Conservation (phyloP, 192 early-diverging fungal species). For the Coemansia reversa region DNA sequence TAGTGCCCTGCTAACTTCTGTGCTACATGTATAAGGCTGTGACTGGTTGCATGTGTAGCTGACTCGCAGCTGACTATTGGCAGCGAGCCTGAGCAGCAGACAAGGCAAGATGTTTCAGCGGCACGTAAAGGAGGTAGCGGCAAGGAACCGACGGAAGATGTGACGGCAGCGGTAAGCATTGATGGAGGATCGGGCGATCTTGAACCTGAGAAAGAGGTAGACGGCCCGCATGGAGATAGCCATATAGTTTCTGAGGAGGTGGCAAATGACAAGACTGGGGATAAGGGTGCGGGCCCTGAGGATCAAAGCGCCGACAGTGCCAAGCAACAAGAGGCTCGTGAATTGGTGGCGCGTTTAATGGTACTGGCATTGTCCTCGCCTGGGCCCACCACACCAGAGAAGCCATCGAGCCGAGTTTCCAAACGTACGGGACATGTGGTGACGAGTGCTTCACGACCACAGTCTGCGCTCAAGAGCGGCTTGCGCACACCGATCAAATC, state of each 20-base stretch:
- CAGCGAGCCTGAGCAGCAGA: conserved; percentile 5
- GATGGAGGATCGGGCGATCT: background rate
- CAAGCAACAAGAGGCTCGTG: conserved; percentile 46
- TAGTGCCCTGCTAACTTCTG: background rate
- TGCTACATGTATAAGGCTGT: background rate
- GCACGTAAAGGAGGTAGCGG: background rate
- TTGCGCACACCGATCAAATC: conserved; percentile 36
- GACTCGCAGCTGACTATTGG: conserved; percentile 40
- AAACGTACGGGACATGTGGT: conserved; percentile 21
- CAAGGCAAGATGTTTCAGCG: background rate
- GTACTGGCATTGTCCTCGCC: conserved; percentile 46
- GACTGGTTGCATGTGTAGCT: conserved; percentile 11
- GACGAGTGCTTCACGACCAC: conserved; percentile 4
- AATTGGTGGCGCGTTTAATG: conserved; percentile 51
- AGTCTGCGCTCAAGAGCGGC: conserved; percentile 20
- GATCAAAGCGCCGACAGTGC: conserved; percentile 2
- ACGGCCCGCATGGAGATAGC: background rate
- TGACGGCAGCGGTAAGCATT: too few relatives aligned
- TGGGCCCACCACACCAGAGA: conserved; percentile 25
- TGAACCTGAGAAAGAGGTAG: background rate
- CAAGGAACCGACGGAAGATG: too few relatives aligned
- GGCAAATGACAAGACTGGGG: conserved; percentile 1
- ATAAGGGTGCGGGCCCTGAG: background rate
- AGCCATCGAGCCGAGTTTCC: conserved; percentile 27
- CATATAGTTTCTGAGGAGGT: background rate